A percentile compares a stretch with the other conserved stretches of the same genome.
Evolutionary conservation across 495 filamentous ascomycete species (phyloP).

Genomic region (Talaromyces thailandensis): DNA sequence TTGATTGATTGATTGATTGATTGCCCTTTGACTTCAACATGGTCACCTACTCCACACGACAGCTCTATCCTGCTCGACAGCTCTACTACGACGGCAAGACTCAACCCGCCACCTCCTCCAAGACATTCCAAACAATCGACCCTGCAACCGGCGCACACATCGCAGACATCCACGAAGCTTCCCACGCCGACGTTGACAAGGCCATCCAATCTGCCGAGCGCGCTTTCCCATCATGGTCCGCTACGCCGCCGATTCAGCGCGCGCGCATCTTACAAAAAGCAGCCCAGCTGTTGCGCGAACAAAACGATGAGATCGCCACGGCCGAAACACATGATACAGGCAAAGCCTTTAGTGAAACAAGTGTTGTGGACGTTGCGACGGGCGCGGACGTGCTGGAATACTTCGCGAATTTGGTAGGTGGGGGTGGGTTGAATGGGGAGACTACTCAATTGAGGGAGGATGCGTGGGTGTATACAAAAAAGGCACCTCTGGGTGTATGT

Average conservation of each 20-base stretch:
- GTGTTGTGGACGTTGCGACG: constrained; percentile 63
- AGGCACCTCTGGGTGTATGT: constrained; percentile 67
- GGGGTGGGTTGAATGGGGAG: constrained; percentile 61
- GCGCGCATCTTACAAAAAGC: constrained; percentile 64
- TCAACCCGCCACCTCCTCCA: constrained; percentile 47
- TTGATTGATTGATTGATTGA: too few relatives aligned
- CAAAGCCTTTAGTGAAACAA: constrained; percentile 67
- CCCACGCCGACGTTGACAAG: constrained; percentile 52
- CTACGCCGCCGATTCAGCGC: constrained; percentile 52
- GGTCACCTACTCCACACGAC: constrained; percentile 34
- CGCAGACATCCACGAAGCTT: constrained; percentile 55
- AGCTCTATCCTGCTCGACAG: constrained; percentile 50
- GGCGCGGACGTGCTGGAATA: constrained; percentile 72
- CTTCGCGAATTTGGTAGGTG: constrained; percentile 62
- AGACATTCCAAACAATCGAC: constrained; percentile 57
- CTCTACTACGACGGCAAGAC: constrained; percentile 61
- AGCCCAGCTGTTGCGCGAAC: constrained; percentile 52
- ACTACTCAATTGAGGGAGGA: constrained; percentile 57
- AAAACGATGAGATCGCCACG: constrained; percentile 61
- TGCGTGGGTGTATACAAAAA: constrained; percentile 67
- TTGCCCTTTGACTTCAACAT: background rate
- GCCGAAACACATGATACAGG: constrained; percentile 67
- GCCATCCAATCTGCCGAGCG: constrained; percentile 52
- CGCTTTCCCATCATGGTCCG: constrained; percentile 61
- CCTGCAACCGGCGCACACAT: constrained; percentile 57